Conservation (phyloP, 2,329 filamentous ascomycete species). For the Juglanconis oblonga region DNA sequence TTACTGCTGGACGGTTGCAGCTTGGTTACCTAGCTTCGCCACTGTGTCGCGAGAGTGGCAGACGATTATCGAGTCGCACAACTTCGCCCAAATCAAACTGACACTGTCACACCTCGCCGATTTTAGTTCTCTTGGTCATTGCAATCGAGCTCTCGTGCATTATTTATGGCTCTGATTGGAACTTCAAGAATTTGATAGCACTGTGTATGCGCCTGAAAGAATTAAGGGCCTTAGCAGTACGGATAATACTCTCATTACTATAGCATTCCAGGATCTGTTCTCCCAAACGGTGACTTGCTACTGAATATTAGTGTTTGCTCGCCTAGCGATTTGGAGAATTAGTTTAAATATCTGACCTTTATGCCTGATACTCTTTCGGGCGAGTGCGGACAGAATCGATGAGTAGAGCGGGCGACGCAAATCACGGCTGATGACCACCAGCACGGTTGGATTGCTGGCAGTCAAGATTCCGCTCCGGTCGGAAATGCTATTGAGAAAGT, state of each 20-base stretch:
- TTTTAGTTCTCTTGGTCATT: conserved; percentile 27
- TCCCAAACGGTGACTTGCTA: conserved; percentile 22
- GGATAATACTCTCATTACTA: conserved; percentile 19
- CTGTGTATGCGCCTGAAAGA: conserved; percentile 18
- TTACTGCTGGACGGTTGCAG: conserved; percentile 22
- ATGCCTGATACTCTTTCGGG: conserved; percentile 22
- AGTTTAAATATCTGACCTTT: conserved; percentile 29
- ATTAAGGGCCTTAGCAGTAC: conserved; percentile 14
- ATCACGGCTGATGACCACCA: conserved; percentile 15
- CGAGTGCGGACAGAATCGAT: background rate
- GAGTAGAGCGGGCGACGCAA: conserved; percentile 7
- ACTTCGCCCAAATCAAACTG: conserved; percentile 29
- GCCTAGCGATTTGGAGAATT: conserved; percentile 29
- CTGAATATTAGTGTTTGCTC: conserved; percentile 32
- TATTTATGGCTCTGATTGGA: conserved; percentile 31
- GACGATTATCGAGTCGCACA: conserved; percentile 25
- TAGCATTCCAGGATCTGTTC: conserved; percentile 23
- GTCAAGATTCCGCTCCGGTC: conserved; percentile 18
- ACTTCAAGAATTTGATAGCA: conserved; percentile 28
- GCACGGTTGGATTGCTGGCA: conserved; percentile 24
- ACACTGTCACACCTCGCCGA: conserved; percentile 27
- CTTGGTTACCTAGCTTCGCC: conserved; percentile 21
- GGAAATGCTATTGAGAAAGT: conserved; percentile 19
- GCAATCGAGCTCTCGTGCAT: conserved; percentile 26
- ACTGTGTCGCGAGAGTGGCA: conserved; percentile 32